Base-by-base conservation (phyloP, 192 early-diverging fungal species). In the Dissophora globulifera region DNA sequence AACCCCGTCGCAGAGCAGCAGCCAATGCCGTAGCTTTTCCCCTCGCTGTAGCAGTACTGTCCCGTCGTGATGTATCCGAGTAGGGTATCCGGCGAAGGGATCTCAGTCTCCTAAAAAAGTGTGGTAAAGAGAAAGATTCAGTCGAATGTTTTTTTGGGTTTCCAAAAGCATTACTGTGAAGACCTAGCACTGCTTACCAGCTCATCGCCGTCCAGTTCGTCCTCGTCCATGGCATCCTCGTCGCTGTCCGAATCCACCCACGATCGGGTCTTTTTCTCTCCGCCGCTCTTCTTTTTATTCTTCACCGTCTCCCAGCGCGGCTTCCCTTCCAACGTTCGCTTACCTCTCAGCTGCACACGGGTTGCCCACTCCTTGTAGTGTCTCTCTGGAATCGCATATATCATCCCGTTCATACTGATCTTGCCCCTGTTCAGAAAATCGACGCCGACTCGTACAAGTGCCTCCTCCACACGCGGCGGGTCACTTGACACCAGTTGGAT, bases 61-160 rank as follows among this genome's bases (percentile, higher is more conserved):
- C 92, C 92, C 11, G 87, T 87, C 2, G 90, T 93, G 17, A 93
- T 65, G 67, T 89, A 92, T 15, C 93, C 93, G 59, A 94, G 82
- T 19, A 87, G 58, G 0, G 79, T 74, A 9, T 60, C 52, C 4
- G 67, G 60, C 7, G 72, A 17, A 45, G 67, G 66, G 13, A 83
- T 81, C 20, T 74, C 33, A 51, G 71, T 58, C 19, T 84, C 82
- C 79, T 81, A 78, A n/a, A 20, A 9, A 51, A 40, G 16, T 43
- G 13, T n/a, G n/a, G n/a, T n/a, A n/a, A n/a, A n/a, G n/a, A n/a
- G n/a, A n/a, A n/a, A n/a, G n/a, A n/a, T n/a, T n/a, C n/a, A n/a
- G n/a, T n/a, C n/a, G n/a, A n/a, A n/a, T n/a, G n/a, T n/a, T n/a
- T n/a, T n/a, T n/a, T n/a, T n/a, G n/a, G n/a, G 23, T 9, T 19